Conservation (phyloP, 371 early-diverging fungal species). For the Mortierella sp. region DNA sequence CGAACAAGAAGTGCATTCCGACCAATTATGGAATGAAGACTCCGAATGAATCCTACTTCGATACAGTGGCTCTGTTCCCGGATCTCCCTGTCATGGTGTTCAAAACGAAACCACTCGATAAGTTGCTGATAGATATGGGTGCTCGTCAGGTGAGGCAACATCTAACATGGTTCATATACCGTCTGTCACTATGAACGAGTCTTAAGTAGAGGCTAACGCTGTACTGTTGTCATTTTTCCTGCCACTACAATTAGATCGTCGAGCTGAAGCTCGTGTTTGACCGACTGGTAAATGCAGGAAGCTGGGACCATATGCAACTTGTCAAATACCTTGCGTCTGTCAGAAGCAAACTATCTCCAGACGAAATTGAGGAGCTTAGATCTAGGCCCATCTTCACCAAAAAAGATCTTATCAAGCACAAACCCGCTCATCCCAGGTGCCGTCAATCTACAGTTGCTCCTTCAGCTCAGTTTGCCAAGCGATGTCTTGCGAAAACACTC, state of each 20-base stretch:
- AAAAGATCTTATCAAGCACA: conserved; percentile 49
- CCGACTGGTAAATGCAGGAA: conserved; percentile 79
- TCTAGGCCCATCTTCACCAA: conserved; percentile 79
- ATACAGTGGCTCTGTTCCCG: conserved; percentile 82
- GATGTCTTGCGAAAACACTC: conserved; percentile 78
- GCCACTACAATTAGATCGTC: conserved; percentile 66
- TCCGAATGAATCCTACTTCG: conserved; percentile 83
- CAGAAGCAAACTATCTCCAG: conserved; percentile 67
- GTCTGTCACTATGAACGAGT: neutral
- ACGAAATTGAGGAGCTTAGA: conserved; percentile 72
- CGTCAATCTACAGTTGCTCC: conserved; percentile 6
- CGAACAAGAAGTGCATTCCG: conserved; percentile 70
- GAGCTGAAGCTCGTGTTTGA: conserved; percentile 90
- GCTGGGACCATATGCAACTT: conserved; percentile 89
- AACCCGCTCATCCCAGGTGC: conserved; percentile 17
- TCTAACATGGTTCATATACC: too few relatives aligned
- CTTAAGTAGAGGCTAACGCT: too few relatives aligned
- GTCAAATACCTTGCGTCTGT: conserved; percentile 84
- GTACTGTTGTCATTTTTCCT: neutral
- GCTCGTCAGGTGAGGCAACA: conserved; percentile 70
- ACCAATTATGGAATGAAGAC: conserved; percentile 75
- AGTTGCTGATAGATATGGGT: conserved; percentile 75
- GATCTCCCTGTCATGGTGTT: conserved; percentile 81
- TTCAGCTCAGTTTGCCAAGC: conserved; percentile 33
- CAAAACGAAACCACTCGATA: conserved; percentile 63